Evolutionary conservation across 108 stramenopile species (phyloP), one percentile per base, ranked within the genome.

Genomic region (Nitzschia sp.): DNA sequence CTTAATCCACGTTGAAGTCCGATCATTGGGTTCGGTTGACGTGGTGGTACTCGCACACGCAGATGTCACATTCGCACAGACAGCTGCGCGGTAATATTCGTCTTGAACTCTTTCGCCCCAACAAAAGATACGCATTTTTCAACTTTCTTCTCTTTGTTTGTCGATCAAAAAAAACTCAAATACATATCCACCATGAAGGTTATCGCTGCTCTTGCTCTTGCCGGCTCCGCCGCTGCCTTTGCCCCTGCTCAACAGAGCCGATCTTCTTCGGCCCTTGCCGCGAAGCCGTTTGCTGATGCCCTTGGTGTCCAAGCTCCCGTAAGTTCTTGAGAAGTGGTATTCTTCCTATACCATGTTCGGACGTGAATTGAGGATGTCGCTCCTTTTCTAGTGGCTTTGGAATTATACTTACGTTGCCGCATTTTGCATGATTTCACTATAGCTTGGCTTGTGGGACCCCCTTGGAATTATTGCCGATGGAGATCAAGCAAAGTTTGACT

Each of bases 291-390:
- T 76, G 83, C 75, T 56, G 68, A 77, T 47, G 92, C 90, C 44
- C 73, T 96, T 68, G 95, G 95, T 64, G 92, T 82, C 28, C 91
- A 92, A 72, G 60, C 82, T 53, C 95, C 95, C 35, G 64, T 79
- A 76, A 62, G 75, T 69, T 22, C 38, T 13, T 52, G 26, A 28
- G 9, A 27, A 31, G 26, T 31, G 22, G 9, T 13, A 13, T 11
- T 13, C 13, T 0, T n/a, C 13, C 9, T 22, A 26, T 53, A 26
- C 53, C 0, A 26, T 19, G 9, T 19, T 0, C n/a, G 22, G 1
- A 53, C n/a, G n/a, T n/a, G n/a, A n/a, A n/a, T n/a, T n/a, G n/a
- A n/a, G n/a, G 16, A n/a, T 0, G n/a, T 45, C n/a, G 45, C 17
- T 17, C 0, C 45, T 17, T 45, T 45, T 1, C 15, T 58, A n/a